Conservation (phyloP, 768 basidiomycete species). For the Phaffia tasmanica region DNA sequence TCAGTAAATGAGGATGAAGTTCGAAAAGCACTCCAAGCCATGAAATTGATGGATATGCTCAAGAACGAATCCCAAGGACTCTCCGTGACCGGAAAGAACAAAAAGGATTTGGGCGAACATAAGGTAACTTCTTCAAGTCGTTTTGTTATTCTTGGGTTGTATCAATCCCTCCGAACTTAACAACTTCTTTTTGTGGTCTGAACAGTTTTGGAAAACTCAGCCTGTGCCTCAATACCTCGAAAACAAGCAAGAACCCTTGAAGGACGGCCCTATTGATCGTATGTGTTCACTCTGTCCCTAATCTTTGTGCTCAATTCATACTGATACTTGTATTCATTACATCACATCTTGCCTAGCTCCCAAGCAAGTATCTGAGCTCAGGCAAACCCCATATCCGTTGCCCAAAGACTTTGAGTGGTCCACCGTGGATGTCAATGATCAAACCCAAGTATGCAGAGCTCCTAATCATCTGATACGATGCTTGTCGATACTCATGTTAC, state of each 20-base stretch:
- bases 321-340: background rate
- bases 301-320: conserved; percentile 13
- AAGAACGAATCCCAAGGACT: conserved; percentile 45
- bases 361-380: conserved; percentile 62
- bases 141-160: conserved; percentile 16
- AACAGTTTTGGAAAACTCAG: conserved; percentile 88
- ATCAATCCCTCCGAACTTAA: conserved; percentile 32
- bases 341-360: conserved; percentile 40
- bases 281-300: background rate
- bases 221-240: conserved; percentile 82
- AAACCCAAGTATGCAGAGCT: conserved; percentile 50
- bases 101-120: conserved; percentile 74
- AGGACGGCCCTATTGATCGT: conserved; percentile 20
- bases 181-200: no score
- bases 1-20: conserved; percentile 45
- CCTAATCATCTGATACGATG: no score
- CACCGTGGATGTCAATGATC: conserved; percentile 63
- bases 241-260: conserved; percentile 20
- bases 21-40: conserved; percentile 56
- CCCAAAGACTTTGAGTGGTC: conserved; percentile 92
- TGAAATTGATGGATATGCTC: conserved; percentile 73
- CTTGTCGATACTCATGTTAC: background rate
- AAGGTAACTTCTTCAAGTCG: conserved; percentile 47
- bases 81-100: conserved; percentile 49
- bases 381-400: conserved; percentile 74